Conservation (phyloP, 768 basidiomycete genomes). For the Pisolithus albus region DNA sequence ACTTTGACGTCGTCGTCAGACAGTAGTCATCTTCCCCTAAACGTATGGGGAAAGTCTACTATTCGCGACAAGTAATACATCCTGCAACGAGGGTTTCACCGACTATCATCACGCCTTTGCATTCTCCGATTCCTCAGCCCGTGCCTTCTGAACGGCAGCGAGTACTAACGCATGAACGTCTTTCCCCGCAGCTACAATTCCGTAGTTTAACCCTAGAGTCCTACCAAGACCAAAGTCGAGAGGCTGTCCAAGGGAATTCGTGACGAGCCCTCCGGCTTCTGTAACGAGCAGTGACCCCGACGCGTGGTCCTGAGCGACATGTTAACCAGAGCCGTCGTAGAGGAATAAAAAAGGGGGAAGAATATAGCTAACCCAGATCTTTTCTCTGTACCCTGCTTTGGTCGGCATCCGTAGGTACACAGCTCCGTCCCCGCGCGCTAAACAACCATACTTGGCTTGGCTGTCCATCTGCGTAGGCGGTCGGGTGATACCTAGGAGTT, state of each 20-base stretch:
- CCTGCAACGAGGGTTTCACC: too few relatives aligned
- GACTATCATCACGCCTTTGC: slow-evolving; percentile 4
- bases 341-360: too few relatives aligned
- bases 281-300: slow-evolving; percentile 76
- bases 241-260: slow-evolving; percentile 69
- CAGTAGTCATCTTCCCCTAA: too few relatives aligned
- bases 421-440: slow-evolving; percentile 81
- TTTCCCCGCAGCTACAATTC: slow-evolving; percentile 77
- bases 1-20: too few relatives aligned
- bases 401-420: slow-evolving; percentile 78
- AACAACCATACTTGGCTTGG: slow-evolving; percentile 89
- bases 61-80: too few relatives aligned
- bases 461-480: slow-evolving; percentile 84
- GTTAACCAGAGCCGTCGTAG: neutral
- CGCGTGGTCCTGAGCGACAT: slow-evolving; percentile 69
- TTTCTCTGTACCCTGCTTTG: slow-evolving; percentile 75
- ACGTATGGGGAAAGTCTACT: too few relatives aligned
- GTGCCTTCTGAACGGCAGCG: slow-evolving; percentile 63
- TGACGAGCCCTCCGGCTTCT: slow-evolving; percentile 87
- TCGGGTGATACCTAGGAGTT: slow-evolving; percentile 56
- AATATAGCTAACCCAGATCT: slow-evolving; percentile 78
- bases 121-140: slow-evolving; percentile 21
- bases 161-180: slow-evolving; percentile 64
- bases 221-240: slow-evolving; percentile 86
- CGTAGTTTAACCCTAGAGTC: slow-evolving; percentile 80